Evolutionary conservation across 352 stramenopile genomes (phyloP).

Genomic region (Pythium insidiosum): DNA sequence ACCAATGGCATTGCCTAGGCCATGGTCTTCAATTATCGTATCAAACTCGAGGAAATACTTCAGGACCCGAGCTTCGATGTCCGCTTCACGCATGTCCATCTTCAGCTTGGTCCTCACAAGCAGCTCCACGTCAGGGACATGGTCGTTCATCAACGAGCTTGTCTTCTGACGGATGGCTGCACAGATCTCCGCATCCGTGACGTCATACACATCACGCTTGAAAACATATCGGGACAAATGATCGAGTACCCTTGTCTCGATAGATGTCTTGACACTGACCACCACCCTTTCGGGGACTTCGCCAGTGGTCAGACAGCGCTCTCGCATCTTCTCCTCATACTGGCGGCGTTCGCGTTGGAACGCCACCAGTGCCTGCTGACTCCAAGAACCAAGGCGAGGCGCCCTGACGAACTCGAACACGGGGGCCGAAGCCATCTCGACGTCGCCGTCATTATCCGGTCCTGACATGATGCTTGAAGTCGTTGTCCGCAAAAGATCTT

Average conservation of each 20-base stretch:
- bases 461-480: too few relatives aligned
- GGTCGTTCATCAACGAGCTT: slow-evolving; percentile 13
- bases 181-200: slow-evolving; percentile 8
- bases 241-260: slow-evolving; percentile 11
- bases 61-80: slow-evolving; percentile 13
- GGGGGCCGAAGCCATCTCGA: too few relatives aligned
- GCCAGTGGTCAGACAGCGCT: slow-evolving; percentile 1
- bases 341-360: too few relatives aligned
- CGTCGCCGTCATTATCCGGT: too few relatives aligned
- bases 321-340: slow-evolving; percentile 13
- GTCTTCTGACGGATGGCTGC: slow-evolving; percentile 10
- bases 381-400: too few relatives aligned
- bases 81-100: slow-evolving; percentile 11
- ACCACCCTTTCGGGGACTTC: slow-evolving; percentile 9
- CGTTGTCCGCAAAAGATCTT: too few relatives aligned
- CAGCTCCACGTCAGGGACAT: slow-evolving; percentile 3
- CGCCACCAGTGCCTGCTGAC: too few relatives aligned
- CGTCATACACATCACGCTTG: slow-evolving; percentile 5
- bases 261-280: slow-evolving; percentile 7
- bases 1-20: slow-evolving; percentile 6
- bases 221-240: slow-evolving; percentile 14
- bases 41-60: slow-evolving; percentile 16
- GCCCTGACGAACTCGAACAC: too few relatives aligned
- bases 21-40: slow-evolving; percentile 12
- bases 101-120: slow-evolving; percentile 11